phyloP scores from a whole-genome alignment of 805 yeast genomes.

The Wickerhamiella australiensis region DNA sequence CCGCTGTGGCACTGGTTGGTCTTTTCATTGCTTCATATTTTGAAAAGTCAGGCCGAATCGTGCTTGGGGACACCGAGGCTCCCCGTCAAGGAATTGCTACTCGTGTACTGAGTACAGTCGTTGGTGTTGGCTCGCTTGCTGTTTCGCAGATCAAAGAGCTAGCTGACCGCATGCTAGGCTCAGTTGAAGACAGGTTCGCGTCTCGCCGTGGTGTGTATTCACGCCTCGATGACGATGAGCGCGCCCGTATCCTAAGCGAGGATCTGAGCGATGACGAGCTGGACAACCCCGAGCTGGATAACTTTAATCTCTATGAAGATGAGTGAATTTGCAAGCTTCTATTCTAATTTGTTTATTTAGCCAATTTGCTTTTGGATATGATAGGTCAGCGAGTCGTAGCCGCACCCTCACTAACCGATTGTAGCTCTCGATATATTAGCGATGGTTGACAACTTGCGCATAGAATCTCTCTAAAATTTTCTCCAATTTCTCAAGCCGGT shows the following conservation, averaged over 20 bases:
- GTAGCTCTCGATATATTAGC: too few species aligned
- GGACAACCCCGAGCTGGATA: slow-evolving; percentile 14
- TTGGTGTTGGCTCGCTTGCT: slow-evolving; percentile 5
- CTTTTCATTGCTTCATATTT: slow-evolving; percentile 23
- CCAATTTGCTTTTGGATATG: too few species aligned
- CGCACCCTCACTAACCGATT: too few species aligned
- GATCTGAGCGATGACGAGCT: slow-evolving; percentile 16
- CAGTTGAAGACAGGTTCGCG: slow-evolving; percentile 9
- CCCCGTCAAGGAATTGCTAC: neutral
- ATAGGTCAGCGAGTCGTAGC: too few species aligned
- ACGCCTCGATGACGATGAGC: slow-evolving; percentile 27
- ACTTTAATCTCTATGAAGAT: slow-evolving; percentile 10
- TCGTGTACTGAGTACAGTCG: neutral
- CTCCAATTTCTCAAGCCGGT: neutral
- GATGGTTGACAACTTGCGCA: neutral
- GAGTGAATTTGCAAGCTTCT: neutral
- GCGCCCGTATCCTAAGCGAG: slow-evolving; percentile 25
- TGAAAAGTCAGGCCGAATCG: slow-evolving; percentile 11
- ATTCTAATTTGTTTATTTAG: too few species aligned
- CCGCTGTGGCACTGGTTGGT: slow-evolving; percentile 41
- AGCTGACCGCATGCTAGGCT: slow-evolving; percentile 6
- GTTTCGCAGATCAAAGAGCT: slow-evolving; percentile 9
- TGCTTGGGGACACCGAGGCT: slow-evolving; percentile 10
- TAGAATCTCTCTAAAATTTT: neutral
- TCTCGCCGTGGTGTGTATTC: slow-evolving; percentile 24